phyloP scores from a whole-genome alignment of 2,329 filamentous ascomycete genomes.

The Clarireedia sp. region DNA sequence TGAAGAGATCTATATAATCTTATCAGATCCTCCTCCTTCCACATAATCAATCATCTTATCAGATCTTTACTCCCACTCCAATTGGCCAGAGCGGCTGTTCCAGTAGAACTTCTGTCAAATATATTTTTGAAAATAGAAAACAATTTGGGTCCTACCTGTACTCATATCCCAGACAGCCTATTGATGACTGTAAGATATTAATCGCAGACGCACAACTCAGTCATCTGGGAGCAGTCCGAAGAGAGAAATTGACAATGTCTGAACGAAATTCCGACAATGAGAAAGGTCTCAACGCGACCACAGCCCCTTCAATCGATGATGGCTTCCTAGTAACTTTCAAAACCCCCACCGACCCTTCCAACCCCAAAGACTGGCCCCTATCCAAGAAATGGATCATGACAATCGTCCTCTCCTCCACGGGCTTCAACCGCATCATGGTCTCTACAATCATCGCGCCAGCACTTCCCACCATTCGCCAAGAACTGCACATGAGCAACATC shows the following conservation, averaged over 20 bases:
- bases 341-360: slow-evolving; percentile 29
- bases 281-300: not conserved
- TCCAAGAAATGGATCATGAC: slow-evolving; percentile 40
- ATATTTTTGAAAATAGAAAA: not conserved
- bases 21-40: not conserved
- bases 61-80: not conserved
- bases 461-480: slow-evolving; percentile 41
- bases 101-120: not conserved
- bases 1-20: not conserved
- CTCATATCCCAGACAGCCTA: not conserved
- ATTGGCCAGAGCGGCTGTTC: not conserved
- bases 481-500: slow-evolving; percentile 41
- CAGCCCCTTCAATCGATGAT: slow-evolving; percentile 1
- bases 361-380: slow-evolving; percentile 39
- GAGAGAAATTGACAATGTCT: not conserved
- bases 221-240: not conserved
- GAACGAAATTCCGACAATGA: not conserved
- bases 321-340: slow-evolving; percentile 16
- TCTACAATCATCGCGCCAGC: slow-evolving; percentile 46
- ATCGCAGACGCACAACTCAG: not conserved
- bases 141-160: not conserved
- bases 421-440: slow-evolving; percentile 44
- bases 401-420: slow-evolving; percentile 38
- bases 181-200: not conserved
- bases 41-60: not conserved